Evolutionary conservation across 805 yeast species (phyloP), one percentile per base, ranked within the genome.

Genomic region (Wickerhamiella azymoides): DNA sequence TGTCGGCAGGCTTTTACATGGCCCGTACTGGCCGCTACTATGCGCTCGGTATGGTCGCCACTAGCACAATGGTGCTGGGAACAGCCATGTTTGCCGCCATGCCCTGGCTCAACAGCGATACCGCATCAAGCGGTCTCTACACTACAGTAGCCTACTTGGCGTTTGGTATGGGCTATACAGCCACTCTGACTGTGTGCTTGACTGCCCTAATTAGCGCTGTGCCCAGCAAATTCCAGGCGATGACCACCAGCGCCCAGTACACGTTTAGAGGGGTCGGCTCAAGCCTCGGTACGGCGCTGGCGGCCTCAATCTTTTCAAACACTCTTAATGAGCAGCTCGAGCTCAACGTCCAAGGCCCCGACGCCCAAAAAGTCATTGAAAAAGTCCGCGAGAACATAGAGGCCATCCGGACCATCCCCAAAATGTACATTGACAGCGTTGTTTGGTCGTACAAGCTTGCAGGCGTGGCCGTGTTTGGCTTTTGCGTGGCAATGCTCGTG

Each of bases 211-310:
- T 84, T 45, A 79, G 92, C 0, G 73, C 88, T 2, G 92, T 80
- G 2, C 79, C 82, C 9, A 60, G 67, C 18, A 70, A 73, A 45
- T 74, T 70, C 56, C 94, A 84, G 61, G 95, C 96, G 1, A 72
- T 85, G 19, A 80, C 89, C 2, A 86, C 96, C 0, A 83, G 94
- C 0, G 82, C 88, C 47, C 94, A 84, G 57, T 86, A 88, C 61
- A 86, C 88, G 0, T 84, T 82, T 66, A 70, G 94, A 55, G 79
- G 89, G 8, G 79, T 86, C 0, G 94, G 94, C 0, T 80, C 89
- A n/a, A 81, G 92, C 0, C 62, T 84, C 43, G 94, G 94, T 36
- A 86, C 84, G 10, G 68, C 88, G 1, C 54, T 79, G 10, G 79
- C 83, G 0, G 71, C 81, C 19, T 78, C 85, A 2, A 66, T 80